phyloP scores from a whole-genome alignment of 2,329 filamentous ascomycete genomes.

The Cercospora zeae-maydis region DNA sequence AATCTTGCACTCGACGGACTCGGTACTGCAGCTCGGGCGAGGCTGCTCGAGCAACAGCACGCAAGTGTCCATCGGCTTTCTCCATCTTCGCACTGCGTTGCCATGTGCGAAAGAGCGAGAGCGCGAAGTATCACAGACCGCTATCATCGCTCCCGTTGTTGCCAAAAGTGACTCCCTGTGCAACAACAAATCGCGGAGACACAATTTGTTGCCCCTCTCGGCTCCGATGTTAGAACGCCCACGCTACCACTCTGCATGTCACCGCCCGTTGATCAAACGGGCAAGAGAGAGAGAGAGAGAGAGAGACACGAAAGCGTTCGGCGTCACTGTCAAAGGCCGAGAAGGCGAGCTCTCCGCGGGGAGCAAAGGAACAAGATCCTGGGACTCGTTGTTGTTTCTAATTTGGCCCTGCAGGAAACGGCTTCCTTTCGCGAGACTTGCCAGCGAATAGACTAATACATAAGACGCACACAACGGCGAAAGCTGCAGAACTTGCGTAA shows the following conservation, averaged over 20 bases:
- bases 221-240: background rate
- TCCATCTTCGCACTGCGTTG: background rate
- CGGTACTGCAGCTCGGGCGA: background rate
- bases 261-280: slow-evolving; percentile 1
- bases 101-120: background rate
- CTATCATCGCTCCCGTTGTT: background rate
- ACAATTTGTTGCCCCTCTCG: background rate
- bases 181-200: background rate
- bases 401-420: slow-evolving; percentile 4
- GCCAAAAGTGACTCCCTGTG: background rate
- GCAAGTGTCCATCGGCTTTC: background rate
- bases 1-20: background rate
- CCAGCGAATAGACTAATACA: too few relatives aligned
- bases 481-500: slow-evolving; percentile 6
- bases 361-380: background rate
- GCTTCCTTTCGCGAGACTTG: background rate
- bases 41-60: background rate
- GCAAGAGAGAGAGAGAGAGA: background rate
- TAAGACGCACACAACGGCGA: background rate
- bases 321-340: background rate
- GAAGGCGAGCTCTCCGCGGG: background rate
- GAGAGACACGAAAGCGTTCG: background rate
- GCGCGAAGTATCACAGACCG: slow-evolving; percentile 1
- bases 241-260: background rate
- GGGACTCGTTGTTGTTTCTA: background rate